Evolutionary conservation across 225 moss, liverwort and hornwort species (phyloP), one percentile per base, ranked within the genome.

Genomic region (Straminergon stramineum): DNA sequence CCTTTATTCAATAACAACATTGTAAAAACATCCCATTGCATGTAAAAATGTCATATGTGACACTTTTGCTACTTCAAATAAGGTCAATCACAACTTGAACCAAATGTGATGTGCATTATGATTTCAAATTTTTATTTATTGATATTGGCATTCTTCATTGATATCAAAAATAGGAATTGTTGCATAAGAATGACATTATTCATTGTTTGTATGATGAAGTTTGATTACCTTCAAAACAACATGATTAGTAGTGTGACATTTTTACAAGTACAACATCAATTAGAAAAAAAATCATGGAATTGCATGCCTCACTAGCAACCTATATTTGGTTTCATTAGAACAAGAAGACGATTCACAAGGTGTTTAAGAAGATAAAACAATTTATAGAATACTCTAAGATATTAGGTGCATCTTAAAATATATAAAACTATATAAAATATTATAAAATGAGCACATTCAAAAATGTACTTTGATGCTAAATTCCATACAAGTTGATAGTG

Each of bases 201-300:
- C 4, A 31, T 30, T 17, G 10, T 31, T 48, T 18, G 19, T 10
- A 75, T 45, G 26, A 45, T 31, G 1, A 75, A 75, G 7, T 48
- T 75, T 18, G 18, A 30, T 48, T 75, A 48, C 48, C 48, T 48
- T 75, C 18, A 18, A 41, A 75, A 48, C 2, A 10, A 75, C 2
- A 48, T 31, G 19, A 32, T 32, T 75, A 4, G 1, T 1, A 31
- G 7, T 28, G 45, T 30, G 18, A 48, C 0, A 0, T 18, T 31
- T 43, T 31, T 75, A 51, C 12, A 20, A 51, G 51, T 48, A 17
- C 30, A 45, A 73, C 28, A 10, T 43, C 43, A 43, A 30, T 45
- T 18, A 30, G 17, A 11, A 45, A 45, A 45, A 30, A 2, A 26
- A 9, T 18, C 0, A 20, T 32, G 2, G 2, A 32, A 52, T 32